Percentiles rank a stretch among this genome's conserved stretches.
Conservation (phyloP, 2,329 filamentous ascomycete species). For the Thielaviopsis musarum region DNA sequence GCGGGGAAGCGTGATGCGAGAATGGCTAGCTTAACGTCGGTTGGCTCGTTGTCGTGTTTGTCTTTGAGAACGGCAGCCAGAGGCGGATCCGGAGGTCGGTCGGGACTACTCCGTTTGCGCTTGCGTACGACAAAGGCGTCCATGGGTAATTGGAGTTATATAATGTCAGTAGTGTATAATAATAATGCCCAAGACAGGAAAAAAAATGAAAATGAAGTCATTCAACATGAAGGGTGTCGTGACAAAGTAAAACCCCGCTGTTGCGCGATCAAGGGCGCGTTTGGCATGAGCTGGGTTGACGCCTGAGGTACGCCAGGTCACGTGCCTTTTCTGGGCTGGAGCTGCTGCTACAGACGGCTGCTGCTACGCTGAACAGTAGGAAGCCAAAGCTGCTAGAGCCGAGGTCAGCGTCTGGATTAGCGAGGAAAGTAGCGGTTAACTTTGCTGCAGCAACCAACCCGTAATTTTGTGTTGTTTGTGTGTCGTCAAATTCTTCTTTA, state of each 20-base stretch:
- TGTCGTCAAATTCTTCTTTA: too few relatives aligned
- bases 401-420: neutral
- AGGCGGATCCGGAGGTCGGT: conserved; percentile 16
- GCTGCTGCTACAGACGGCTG: too few relatives aligned
- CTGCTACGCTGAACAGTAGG: too few relatives aligned
- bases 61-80: conserved; percentile 10
- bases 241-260: neutral
- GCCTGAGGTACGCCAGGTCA: neutral
- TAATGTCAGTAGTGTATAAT: too few relatives aligned
- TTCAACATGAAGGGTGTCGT: too few relatives aligned
- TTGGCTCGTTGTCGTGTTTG: conserved; percentile 51
- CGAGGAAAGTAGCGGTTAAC: too few relatives aligned
- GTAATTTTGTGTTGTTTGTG: too few relatives aligned
- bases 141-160: too few relatives aligned
- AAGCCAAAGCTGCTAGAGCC: neutral
- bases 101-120: conserved; percentile 24
- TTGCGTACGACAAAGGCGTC: conserved; percentile 41
- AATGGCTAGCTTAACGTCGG: conserved; percentile 76
- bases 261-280: neutral
- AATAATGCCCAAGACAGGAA: too few relatives aligned
- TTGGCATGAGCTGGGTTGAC: neutral
- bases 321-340: neutral
- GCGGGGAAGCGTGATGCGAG: conserved; percentile 60
- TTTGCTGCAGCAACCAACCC: too few relatives aligned
- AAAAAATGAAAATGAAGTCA: too few relatives aligned